Conservation (phyloP, 2,329 filamentous ascomycete genomes). For the Fusarium redolens region DNA sequence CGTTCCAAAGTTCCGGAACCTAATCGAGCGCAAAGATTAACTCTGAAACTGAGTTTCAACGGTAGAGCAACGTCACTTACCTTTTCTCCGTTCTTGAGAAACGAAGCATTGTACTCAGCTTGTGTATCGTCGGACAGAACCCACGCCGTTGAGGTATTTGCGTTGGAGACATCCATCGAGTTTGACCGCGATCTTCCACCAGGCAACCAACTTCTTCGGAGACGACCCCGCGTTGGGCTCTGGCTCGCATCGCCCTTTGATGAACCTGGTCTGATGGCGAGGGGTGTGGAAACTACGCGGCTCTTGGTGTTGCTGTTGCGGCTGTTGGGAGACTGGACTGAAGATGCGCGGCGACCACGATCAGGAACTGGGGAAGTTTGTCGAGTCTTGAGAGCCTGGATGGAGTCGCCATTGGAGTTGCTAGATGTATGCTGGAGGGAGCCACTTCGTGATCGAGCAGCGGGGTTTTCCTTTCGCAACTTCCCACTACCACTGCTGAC, state of each 20-base stretch:
- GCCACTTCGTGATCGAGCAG: constrained; percentile 48
- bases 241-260: constrained; percentile 52
- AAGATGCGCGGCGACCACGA: constrained; percentile 59
- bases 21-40: constrained; percentile 45
- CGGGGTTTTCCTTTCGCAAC: constrained; percentile 48
- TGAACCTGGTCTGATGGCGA: constrained; percentile 45
- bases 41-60: constrained; percentile 14
- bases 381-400: constrained; percentile 42
- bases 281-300: constrained; percentile 48
- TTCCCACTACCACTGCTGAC: constrained; percentile 38
- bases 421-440: constrained; percentile 46
- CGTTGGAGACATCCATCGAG: constrained; percentile 52
- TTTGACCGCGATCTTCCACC: constrained; percentile 64
- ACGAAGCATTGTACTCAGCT: constrained; percentile 66
- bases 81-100: constrained; percentile 66
- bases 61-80: constrained; percentile 49
- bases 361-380: constrained; percentile 51
- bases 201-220: constrained; percentile 66
- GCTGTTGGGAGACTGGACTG: constrained; percentile 55
- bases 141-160: constrained; percentile 59
- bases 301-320: constrained; percentile 46
- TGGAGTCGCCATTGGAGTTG: constrained; percentile 19
- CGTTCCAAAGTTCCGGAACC: constrained; percentile 76
- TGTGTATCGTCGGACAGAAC: constrained; percentile 63
- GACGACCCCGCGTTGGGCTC: constrained; percentile 58